A percentile compares a stretch with the other conserved stretches of the same genome.
These are phyloP conservation scores for Strigomonas culicis DNA, from an alignment of 208 protist genomes.

Conservation along the genomic window DNA sequence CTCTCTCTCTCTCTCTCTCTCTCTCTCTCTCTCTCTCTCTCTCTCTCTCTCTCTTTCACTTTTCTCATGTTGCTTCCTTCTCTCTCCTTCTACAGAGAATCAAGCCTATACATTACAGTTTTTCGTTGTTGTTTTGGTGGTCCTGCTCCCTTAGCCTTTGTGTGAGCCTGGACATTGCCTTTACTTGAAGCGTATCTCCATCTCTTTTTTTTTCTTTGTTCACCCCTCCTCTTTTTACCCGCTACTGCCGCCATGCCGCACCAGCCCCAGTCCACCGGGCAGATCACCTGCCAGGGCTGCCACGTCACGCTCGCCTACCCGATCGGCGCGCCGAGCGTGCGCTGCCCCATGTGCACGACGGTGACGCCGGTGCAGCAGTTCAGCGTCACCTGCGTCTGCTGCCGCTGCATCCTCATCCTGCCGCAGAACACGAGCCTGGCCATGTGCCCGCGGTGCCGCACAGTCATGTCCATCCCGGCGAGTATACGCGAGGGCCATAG, in stretches of 20 bases:
- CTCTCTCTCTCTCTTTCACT: not conserved
- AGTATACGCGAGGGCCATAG: slow-evolving; percentile 68
- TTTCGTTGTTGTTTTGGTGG: slow-evolving; percentile 12
- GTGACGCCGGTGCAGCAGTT: slow-evolving; percentile 83
- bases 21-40: not conserved
- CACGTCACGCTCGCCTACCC: slow-evolving; percentile 80
- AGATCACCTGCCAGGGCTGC: slow-evolving; percentile 77
- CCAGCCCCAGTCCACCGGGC: slow-evolving; percentile 60
- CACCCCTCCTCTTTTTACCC: not conserved
- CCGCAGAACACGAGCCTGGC: slow-evolving; percentile 82
- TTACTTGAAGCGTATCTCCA: no score
- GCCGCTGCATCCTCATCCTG: slow-evolving; percentile 76
- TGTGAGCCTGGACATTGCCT: no score
- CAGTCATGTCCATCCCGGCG: slow-evolving; percentile 79
- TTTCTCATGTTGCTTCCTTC: no score
- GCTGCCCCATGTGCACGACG: slow-evolving; percentile 79
- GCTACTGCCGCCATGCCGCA: slow-evolving; percentile 31
- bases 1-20: not conserved
- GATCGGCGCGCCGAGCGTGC: slow-evolving; percentile 74
- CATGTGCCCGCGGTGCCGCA: slow-evolving; percentile 82
- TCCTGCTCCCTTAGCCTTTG: not conserved
- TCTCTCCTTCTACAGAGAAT: no score
- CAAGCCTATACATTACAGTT: not conserved
- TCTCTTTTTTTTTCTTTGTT: no score
- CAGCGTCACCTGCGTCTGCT: slow-evolving; percentile 76